Conservation (phyloP, 139 green algal genomes). For the Coelastrella sp. region DNA sequence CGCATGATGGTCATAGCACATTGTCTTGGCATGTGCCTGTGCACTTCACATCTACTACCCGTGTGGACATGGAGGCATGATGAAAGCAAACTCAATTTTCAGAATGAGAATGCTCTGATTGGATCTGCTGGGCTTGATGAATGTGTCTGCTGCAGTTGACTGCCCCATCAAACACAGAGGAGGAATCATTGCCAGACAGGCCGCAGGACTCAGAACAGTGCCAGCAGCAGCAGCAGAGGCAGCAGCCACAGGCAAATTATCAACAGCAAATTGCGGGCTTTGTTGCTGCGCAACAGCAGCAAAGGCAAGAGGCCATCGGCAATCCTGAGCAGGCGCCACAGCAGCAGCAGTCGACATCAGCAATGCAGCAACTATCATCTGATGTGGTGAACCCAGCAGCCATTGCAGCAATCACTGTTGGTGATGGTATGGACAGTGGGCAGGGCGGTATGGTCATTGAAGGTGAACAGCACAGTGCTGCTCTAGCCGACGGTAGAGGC, state of each 20-base stretch:
- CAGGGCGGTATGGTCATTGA: background rate
- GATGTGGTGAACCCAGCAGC: background rate
- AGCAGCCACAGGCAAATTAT: background rate
- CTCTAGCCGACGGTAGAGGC: background rate
- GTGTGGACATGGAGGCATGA: too few relatives aligned
- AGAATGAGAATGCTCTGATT: background rate
- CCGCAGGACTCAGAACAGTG: background rate
- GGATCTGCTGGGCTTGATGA: background rate
- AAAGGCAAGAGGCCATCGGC: background rate
- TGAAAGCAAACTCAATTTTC: background rate
- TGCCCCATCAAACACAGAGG: background rate
- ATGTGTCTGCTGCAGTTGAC: conserved; percentile 12
- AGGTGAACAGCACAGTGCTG: background rate
- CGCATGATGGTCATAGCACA: background rate
- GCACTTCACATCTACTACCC: too few relatives aligned
- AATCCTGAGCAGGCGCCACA: background rate
- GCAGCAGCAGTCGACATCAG: background rate
- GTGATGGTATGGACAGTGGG: background rate
- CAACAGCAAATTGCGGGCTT: background rate
- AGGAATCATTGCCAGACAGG: background rate
- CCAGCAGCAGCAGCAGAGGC: background rate
- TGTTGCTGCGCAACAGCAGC: background rate
- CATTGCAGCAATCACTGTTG: background rate
- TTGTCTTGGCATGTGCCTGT: background rate
- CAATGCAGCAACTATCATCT: background rate